phyloP scores from a whole-genome alignment of 768 basidiomycete species.

The Rhizopogon vinicolor region DNA sequence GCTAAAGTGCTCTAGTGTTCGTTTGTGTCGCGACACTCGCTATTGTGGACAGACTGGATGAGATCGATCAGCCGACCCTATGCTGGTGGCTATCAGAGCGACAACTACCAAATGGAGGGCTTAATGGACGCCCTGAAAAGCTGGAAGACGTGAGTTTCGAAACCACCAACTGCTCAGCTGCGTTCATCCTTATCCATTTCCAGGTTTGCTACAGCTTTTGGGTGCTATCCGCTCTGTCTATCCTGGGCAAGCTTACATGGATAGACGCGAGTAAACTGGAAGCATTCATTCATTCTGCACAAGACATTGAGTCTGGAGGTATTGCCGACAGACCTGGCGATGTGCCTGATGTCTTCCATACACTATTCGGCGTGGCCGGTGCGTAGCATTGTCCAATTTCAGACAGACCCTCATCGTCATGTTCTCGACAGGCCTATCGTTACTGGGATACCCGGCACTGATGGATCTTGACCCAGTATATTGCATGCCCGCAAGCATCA shows the following conservation, averaged over 20 bases:
- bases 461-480: constrained; percentile 82
- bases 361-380: constrained; percentile 88
- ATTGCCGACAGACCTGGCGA: constrained; percentile 93
- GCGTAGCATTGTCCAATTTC: constrained; percentile 8
- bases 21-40: constrained; percentile 86
- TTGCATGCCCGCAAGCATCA: constrained; percentile 86
- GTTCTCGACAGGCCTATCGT: constrained; percentile 59
- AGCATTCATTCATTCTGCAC: constrained; percentile 79
- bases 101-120: constrained; percentile 87
- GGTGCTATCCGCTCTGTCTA: constrained; percentile 87
- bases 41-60: constrained; percentile 79
- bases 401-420: background rate
- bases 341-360: constrained; percentile 97
- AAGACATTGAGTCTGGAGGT: constrained; percentile 90
- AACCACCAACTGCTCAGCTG: background rate
- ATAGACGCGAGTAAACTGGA: constrained; percentile 79
- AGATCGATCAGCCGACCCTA: constrained; percentile 72
- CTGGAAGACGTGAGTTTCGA: constrained; percentile 76
- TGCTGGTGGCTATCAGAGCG: constrained; percentile 94
- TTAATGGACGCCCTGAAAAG: constrained; percentile 98
- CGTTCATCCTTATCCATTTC: background rate
- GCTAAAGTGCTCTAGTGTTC: constrained; percentile 52
- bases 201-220: constrained; percentile 98
- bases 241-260: constrained; percentile 79
- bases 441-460: constrained; percentile 25